Evolutionary conservation across 2,329 filamentous ascomycete genomes (phyloP).

Genomic region (Thelonectria blattea): DNA sequence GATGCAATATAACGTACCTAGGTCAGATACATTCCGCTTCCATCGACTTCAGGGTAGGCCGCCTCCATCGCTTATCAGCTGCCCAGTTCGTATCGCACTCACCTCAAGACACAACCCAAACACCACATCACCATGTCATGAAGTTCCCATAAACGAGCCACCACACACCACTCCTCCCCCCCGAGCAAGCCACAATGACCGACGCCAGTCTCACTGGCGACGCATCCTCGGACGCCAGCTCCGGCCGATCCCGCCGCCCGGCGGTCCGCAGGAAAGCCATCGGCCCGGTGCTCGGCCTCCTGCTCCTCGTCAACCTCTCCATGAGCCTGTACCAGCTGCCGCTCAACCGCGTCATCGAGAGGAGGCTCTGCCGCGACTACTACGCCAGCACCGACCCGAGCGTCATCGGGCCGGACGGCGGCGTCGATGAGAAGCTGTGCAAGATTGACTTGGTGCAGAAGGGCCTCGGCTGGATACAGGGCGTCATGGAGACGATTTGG

Average conservation of each 20-base stretch:
- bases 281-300: slow-evolving; percentile 44
- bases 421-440: slow-evolving; percentile 58
- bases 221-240: slow-evolving; percentile 2
- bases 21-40: too few relatives aligned
- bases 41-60: too few relatives aligned
- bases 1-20: too few relatives aligned
- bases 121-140: too few relatives aligned
- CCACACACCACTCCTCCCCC: too few relatives aligned
- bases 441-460: slow-evolving; percentile 60
- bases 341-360: slow-evolving; percentile 53
- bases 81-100: too few relatives aligned
- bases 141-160: too few relatives aligned
- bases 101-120: too few relatives aligned
- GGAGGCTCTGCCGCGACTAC: slow-evolving; percentile 56
- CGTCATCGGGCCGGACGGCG: slow-evolving; percentile 39
- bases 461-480: slow-evolving; percentile 58
- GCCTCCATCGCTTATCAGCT: too few relatives aligned
- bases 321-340: slow-evolving; percentile 56
- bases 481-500: slow-evolving; percentile 56
- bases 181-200: not conserved
- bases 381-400: slow-evolving; percentile 50
- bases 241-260: slow-evolving; percentile 6
- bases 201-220: slow-evolving; percentile 1
- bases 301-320: slow-evolving; percentile 55
- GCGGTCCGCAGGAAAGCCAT: slow-evolving; percentile 12